Evolutionary conservation across 2,329 filamentous ascomycete genomes (phyloP).

Genomic region (Pseudocercospora pini-densiflorae): DNA sequence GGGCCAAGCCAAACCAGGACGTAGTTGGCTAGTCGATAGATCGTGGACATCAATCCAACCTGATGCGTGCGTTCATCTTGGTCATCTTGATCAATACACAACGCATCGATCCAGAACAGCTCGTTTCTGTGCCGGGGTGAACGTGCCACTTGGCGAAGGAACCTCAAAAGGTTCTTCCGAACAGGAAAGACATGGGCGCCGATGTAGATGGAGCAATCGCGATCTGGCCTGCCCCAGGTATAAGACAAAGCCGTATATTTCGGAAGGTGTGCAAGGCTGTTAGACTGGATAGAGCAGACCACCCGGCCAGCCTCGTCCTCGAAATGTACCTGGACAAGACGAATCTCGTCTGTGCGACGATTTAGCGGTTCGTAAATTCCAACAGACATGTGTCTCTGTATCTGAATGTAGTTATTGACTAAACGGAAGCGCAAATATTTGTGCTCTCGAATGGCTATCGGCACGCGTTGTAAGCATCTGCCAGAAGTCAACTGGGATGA

Average conservation of each 20-base stretch:
- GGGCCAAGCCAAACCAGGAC: conserved; percentile 9
- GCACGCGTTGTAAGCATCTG: background rate
- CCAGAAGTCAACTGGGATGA: background rate
- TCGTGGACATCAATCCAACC: conserved; percentile 6
- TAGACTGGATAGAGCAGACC: background rate
- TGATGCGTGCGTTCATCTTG: conserved; percentile 13
- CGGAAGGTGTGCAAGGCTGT: background rate
- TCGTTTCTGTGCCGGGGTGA: background rate
- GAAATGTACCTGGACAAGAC: background rate
- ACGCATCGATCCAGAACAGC: conserved; percentile 9
- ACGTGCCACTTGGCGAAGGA: background rate
- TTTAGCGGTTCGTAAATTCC: background rate
- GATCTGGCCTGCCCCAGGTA: conserved; percentile 19
- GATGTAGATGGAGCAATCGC: background rate
- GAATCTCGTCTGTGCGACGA: background rate
- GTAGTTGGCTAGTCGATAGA: conserved; percentile 6
- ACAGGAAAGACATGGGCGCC: background rate
- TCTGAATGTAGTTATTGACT: no score
- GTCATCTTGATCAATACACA: conserved; percentile 14
- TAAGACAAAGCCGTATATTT: conserved; percentile 25
- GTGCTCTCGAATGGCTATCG: background rate
- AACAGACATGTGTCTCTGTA: background rate
- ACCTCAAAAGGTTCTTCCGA: conserved; percentile 7
- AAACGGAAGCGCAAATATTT: no score
- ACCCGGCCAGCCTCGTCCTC: background rate